These are phyloP conservation scores for Teratosphaeriaceae sp. DNA, from an alignment of 2,329 filamentous ascomycete species.

Conservation along the genomic window DNA sequence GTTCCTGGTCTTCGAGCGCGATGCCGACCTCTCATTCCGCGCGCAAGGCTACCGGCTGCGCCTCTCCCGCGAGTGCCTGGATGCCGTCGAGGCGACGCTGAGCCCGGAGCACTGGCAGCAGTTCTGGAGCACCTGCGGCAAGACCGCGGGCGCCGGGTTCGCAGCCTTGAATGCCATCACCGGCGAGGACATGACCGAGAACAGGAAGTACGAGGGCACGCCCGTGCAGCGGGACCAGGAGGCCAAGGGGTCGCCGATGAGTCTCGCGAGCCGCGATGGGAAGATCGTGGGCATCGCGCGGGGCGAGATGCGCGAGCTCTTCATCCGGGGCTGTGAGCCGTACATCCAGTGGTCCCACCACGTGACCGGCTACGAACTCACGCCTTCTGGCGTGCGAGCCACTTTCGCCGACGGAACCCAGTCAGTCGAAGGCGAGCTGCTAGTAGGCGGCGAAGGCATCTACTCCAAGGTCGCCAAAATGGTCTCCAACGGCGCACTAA, in stretches of 20 bases:
- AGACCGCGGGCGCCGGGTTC: slow-evolving; percentile 53
- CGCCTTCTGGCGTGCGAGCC: slow-evolving; percentile 47
- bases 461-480: slow-evolving; percentile 55
- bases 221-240: slow-evolving; percentile 6
- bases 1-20: slow-evolving; percentile 38
- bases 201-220: slow-evolving; percentile 4
- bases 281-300: slow-evolving; percentile 57
- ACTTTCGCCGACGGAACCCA: slow-evolving; percentile 55
- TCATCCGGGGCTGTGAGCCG: slow-evolving; percentile 51
- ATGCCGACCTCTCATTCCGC: slow-evolving; percentile 47
- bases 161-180: slow-evolving; percentile 47
- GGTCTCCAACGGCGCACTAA: slow-evolving; percentile 50
- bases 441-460: slow-evolving; percentile 58
- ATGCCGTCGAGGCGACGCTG: slow-evolving; percentile 55
- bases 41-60: slow-evolving; percentile 58
- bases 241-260: slow-evolving; percentile 9
- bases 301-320: slow-evolving; percentile 56
- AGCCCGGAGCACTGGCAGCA: slow-evolving; percentile 34
- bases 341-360: slow-evolving; percentile 50
- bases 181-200: slow-evolving; percentile 32
- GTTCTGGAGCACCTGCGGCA: slow-evolving; percentile 56
- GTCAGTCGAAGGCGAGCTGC: slow-evolving; percentile 52
- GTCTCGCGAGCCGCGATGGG: slow-evolving; percentile 46
- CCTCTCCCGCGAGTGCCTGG: slow-evolving; percentile 50
- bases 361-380: slow-evolving; percentile 54